Conservation (phyloP, 1,139 yeast species). For the Suhomyces chickasaworum region DNA sequence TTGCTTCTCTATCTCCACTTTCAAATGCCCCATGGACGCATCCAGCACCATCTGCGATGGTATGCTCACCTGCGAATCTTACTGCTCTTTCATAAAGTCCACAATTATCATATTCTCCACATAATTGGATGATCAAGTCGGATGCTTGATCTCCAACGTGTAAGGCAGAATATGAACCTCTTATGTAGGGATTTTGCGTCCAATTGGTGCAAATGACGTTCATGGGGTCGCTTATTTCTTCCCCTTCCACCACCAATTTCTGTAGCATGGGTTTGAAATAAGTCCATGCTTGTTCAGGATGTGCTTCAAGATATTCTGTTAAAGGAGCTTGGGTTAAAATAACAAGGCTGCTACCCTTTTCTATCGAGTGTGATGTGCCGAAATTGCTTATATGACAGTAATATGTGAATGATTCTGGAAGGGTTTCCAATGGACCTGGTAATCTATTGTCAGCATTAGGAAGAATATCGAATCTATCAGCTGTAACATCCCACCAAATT, state of each 20-base stretch:
- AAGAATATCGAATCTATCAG: slow-evolving; percentile 55
- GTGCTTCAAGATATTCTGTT: slow-evolving; percentile 50
- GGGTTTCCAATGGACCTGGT: slow-evolving; percentile 1
- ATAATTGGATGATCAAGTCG: slow-evolving; percentile 55
- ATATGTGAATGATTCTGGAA: slow-evolving; percentile 33
- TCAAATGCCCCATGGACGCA: slow-evolving; percentile 81
- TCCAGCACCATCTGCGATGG: slow-evolving; percentile 75
- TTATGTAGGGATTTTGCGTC: slow-evolving; percentile 67
- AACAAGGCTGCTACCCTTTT: slow-evolving; percentile 42
- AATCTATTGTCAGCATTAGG: slow-evolving; percentile 29
- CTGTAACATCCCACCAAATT: slow-evolving; percentile 63
- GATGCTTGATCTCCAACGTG: slow-evolving; percentile 68
- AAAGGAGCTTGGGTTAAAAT: slow-evolving; percentile 70
- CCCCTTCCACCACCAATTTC: slow-evolving; percentile 23
- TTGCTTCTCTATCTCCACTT: slow-evolving; percentile 74
- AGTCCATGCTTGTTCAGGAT: slow-evolving; percentile 43
- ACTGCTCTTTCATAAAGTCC: slow-evolving; percentile 47
- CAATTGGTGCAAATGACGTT: slow-evolving; percentile 61
- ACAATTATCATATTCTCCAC: slow-evolving; percentile 51
- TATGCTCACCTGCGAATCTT: slow-evolving; percentile 85
- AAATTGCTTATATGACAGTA: slow-evolving; percentile 37
- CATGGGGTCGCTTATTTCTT: slow-evolving; percentile 40
- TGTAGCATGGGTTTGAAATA: slow-evolving; percentile 41
- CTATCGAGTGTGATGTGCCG: slow-evolving; percentile 20
- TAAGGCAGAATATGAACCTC: slow-evolving; percentile 78